Conservation (phyloP, 441 rosid genomes). For the Flueggea neowawraea region DNA sequence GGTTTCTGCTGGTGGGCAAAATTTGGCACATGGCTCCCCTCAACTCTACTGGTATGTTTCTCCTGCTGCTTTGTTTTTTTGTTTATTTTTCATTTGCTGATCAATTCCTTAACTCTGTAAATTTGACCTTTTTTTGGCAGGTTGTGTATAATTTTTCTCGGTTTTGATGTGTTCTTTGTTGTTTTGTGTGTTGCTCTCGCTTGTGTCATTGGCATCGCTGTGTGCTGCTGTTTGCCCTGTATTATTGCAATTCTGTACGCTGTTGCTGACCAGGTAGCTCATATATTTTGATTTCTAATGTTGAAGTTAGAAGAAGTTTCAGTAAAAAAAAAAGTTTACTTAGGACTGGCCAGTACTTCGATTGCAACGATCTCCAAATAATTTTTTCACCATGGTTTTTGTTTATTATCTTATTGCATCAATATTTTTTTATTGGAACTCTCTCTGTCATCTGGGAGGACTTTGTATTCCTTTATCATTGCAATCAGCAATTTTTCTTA, state of each 20-base stretch:
- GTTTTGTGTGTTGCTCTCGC: constrained; percentile 97
- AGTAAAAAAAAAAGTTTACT: no score
- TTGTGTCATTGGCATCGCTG: constrained; percentile 93
- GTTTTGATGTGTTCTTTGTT: constrained; percentile 98
- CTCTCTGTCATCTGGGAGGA: no score
- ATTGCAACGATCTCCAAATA: no score
- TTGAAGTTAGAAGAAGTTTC: no score
- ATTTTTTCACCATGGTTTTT: no score
- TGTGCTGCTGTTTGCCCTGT: constrained; percentile 99
- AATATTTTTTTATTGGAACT: no score
- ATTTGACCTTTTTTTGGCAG: constrained; percentile 44
- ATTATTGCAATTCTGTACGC: constrained; percentile 96
- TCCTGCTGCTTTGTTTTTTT: neutral
- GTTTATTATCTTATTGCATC: no score
- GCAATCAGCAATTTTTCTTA: no score
- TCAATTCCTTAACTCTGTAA: constrained; percentile 15
- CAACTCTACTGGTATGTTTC: constrained; percentile 85
- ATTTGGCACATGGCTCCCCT: constrained; percentile 60
- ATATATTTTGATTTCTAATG: neutral
- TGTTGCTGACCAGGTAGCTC: constrained; percentile 90
- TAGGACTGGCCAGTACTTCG: no score
- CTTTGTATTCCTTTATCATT: no score
- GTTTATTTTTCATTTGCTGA: constrained; percentile 3
- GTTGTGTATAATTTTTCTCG: constrained; percentile 93
- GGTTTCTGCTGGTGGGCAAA: constrained; percentile 92